Evolutionary conservation across 495 filamentous ascomycete genomes (phyloP).

Genomic region (Hypoxylon rickii): DNA sequence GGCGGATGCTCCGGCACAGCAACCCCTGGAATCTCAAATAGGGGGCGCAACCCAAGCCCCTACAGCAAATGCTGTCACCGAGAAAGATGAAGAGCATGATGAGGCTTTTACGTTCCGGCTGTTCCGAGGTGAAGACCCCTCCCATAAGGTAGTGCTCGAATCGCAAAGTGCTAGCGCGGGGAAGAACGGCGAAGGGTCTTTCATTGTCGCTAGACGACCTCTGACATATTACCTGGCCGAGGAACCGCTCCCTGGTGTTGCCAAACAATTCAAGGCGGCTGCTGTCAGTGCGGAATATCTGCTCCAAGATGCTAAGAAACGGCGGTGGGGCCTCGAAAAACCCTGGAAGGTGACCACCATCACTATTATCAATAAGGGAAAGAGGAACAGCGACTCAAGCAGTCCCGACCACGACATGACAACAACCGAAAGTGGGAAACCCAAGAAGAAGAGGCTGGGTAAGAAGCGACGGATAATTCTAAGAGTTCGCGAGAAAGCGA

Average conservation of each 20-base stretch:
- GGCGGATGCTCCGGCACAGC: conserved; percentile 1
- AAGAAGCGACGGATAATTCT: conserved; percentile 59
- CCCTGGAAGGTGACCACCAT: conserved; percentile 59
- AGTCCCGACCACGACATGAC: neutral
- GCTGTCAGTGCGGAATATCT: conserved; percentile 55
- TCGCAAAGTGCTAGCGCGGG: conserved; percentile 27
- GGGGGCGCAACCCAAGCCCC: conserved; percentile 8
- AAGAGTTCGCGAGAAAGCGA: conserved; percentile 42
- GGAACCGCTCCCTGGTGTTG: conserved; percentile 38
- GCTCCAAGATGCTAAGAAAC: conserved; percentile 40
- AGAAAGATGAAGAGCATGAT: conserved; percentile 32
- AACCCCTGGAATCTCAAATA: conserved; percentile 1
- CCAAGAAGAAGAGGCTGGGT: conserved; percentile 51
- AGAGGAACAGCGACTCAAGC: neutral
- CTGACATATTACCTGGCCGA: conserved; percentile 50
- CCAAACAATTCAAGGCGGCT: conserved; percentile 39
- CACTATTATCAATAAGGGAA: conserved; percentile 16
- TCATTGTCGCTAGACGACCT: conserved; percentile 47
- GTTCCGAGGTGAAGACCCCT: conserved; percentile 50
- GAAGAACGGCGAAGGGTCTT: conserved; percentile 40
- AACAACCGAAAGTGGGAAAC: conserved; percentile 24
- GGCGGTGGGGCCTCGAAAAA: conserved; percentile 58
- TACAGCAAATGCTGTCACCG: conserved; percentile 13
- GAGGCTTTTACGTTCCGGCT: conserved; percentile 58
- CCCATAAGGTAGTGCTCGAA: conserved; percentile 42